Evolutionary conservation across 257 asterid species (phyloP), one percentile per base, ranked within the genome.

Genomic region (Coffea canephora): DNA sequence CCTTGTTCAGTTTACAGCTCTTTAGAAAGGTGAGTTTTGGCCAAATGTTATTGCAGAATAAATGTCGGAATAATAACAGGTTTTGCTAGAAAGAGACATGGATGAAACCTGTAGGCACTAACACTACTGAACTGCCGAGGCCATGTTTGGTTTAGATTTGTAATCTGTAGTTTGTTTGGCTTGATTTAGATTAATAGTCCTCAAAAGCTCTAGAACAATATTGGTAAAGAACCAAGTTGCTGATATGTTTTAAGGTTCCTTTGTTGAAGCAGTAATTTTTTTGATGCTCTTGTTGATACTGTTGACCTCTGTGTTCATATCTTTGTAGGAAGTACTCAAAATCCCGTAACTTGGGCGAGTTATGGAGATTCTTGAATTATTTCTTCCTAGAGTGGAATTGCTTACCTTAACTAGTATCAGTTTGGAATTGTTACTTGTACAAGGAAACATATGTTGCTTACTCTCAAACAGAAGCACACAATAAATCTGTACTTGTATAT

Each of bases 1-100:
- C 36, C 57, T 66, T 77, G 49, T 55, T 76, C 64, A 62, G 81
- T 76, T 76, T 43, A 46, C 57, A 34, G 62, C 66, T 43, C 48
- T 79, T 25, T 54, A 67, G 18, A 23, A 16, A 75, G 78, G 79
- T 80, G 18, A 73, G 43, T 77, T 66, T 73, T 12, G 79, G 27
- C 65, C 8, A 52, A 48, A 70, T 81, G 7, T 69, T 57, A 36
- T 19, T 39, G 23, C 65, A 46, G 73, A 55, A 21, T 55, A 48
- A 67, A 39, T 68, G 34, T 45, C 59, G 72, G 77, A 45, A 31
- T 7, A 27, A 27, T 70, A 36, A 45, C 67, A 57, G 18, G n/a
- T 49, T 52, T 73, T 69, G 36, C 4, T 49, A 11, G 12, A 57
- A 73, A n/a, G 72, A 50, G n/a, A 34, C 23, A 21, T 8, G n/a